Conservation (phyloP, 176 grass and related monocot species). For the Avena atlantica region DNA sequence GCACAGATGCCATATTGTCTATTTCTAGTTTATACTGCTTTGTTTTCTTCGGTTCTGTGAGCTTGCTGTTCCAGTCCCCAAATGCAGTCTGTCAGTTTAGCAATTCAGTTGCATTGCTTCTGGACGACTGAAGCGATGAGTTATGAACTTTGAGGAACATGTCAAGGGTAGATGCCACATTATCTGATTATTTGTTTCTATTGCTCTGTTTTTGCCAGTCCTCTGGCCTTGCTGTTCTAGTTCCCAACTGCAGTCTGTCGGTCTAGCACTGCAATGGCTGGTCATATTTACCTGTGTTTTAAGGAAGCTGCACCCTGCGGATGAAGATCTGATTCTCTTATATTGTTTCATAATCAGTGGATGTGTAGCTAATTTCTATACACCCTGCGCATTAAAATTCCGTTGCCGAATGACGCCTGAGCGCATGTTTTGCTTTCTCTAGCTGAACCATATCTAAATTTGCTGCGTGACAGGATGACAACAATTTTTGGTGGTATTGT, state of each 20-base stretch:
- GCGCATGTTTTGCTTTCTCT: neutral
- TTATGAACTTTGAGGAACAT: neutral
- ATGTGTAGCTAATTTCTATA: neutral
- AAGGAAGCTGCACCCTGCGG: neutral
- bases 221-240: neutral
- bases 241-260: neutral
- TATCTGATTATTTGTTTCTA: neutral
- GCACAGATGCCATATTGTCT: neutral
- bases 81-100: neutral
- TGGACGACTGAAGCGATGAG: neutral
- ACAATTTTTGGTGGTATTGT: neutral
- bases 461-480: neutral
- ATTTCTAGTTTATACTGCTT: neutral
- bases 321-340: too few relatives aligned
- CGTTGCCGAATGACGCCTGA: neutral
- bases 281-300: neutral
- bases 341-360: neutral
- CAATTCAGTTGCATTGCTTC: conserved; percentile 1
- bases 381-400: neutral
- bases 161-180: neutral
- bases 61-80: neutral
- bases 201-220: neutral
- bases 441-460: neutral
- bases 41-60: neutral
- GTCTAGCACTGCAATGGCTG: neutral